These are phyloP conservation scores for Allantophomopsis lycopodina DNA, from an alignment of 2,329 filamentous ascomycete species.

Conservation along the genomic window DNA sequence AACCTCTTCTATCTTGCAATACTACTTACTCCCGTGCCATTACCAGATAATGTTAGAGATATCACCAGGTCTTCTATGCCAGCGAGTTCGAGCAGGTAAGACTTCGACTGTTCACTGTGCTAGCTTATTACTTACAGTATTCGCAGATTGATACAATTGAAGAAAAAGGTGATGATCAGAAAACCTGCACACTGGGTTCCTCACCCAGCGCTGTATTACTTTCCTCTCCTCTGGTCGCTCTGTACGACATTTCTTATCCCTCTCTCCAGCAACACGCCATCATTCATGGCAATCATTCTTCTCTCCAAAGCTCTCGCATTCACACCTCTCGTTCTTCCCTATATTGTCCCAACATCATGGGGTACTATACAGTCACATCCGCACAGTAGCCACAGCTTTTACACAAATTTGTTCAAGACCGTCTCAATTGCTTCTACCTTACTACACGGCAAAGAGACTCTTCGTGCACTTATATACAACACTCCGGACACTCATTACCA, in stretches of 20 bases:
- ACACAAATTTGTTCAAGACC: constrained; percentile 30
- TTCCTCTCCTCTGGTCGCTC: constrained; percentile 21
- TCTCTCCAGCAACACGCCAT: constrained; percentile 24
- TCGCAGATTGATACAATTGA: constrained; percentile 14
- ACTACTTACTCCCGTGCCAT: constrained; percentile 37
- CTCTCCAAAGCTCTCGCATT: constrained; percentile 26
- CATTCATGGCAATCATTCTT: constrained; percentile 21
- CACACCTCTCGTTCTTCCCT: constrained; percentile 29
- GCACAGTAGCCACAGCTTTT: constrained; percentile 22
- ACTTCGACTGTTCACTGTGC: background rate
- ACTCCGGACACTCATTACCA: constrained; percentile 32
- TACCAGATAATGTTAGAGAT: constrained; percentile 18
- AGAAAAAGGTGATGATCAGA: constrained; percentile 21
- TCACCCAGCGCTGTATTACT: constrained; percentile 20
- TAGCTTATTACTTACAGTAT: background rate
- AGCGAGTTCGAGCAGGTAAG: constrained; percentile 8
- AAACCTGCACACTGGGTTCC: constrained; percentile 31
- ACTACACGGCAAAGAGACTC: constrained; percentile 30
- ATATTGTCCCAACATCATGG: constrained; percentile 32
- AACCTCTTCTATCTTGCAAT: constrained; percentile 49
- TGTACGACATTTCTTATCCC: constrained; percentile 23
- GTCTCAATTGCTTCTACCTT: constrained; percentile 28
- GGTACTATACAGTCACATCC: constrained; percentile 28
- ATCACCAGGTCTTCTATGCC: constrained; percentile 9
- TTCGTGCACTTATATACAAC: constrained; percentile 29